phyloP scores from a whole-genome alignment of 2,329 filamentous ascomycete genomes.

The Chaetoscypha palmicola region DNA sequence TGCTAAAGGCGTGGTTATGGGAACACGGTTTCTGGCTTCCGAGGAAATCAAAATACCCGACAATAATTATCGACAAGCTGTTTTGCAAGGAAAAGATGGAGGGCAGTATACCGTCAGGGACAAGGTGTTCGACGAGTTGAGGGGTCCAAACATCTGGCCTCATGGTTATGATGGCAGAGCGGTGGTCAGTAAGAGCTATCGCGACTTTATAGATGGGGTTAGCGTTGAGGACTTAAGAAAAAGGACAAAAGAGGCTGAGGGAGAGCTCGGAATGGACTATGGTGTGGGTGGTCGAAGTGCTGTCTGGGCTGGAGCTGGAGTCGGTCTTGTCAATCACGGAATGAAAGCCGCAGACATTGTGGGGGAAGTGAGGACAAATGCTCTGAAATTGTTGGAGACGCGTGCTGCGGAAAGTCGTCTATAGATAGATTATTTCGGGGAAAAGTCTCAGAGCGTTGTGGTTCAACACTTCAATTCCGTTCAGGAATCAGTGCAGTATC shows the following conservation, averaged over 20 bases:
- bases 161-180: constrained; percentile 49
- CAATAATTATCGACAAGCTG: constrained; percentile 40
- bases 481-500: too few relatives aligned
- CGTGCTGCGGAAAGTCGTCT: background rate
- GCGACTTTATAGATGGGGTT: constrained; percentile 35
- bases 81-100: constrained; percentile 42
- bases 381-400: background rate
- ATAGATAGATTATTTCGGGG: too few relatives aligned
- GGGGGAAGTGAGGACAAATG: constrained; percentile 29
- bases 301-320: constrained; percentile 55
- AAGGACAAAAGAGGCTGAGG: constrained; percentile 38
- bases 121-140: constrained; percentile 43
- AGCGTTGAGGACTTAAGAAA: constrained; percentile 35
- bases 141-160: constrained; percentile 54
- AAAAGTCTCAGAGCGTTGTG: too few relatives aligned
- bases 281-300: constrained; percentile 47
- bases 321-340: constrained; percentile 49
- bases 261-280: constrained; percentile 45
- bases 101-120: constrained; percentile 43
- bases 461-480: too few relatives aligned
- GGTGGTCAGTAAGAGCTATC: constrained; percentile 47
- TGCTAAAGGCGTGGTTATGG: constrained; percentile 39
- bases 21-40: constrained; percentile 43
- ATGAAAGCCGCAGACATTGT: constrained; percentile 46
- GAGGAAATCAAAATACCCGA: constrained; percentile 38